phyloP scores from a whole-genome alignment of 345 rosid genomes.

The Schrenkiella parvula region DNA sequence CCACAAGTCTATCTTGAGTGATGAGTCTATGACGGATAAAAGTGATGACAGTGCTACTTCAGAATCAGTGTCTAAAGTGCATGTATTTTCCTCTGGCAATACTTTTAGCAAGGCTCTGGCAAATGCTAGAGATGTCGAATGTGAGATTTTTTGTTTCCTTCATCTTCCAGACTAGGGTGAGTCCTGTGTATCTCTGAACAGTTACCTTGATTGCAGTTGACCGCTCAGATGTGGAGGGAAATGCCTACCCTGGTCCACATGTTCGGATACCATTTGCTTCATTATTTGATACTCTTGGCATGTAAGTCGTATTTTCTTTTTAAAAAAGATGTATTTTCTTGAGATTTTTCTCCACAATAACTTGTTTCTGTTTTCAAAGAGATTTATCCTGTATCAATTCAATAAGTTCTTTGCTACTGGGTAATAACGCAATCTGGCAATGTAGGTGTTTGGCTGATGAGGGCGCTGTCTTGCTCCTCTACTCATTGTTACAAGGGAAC shows the following conservation, averaged over 20 bases:
- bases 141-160: conserved; percentile 43
- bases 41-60: conserved; percentile 59
- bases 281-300: conserved; percentile 88
- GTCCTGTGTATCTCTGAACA: neutral
- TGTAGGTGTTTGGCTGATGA: conserved; percentile 93
- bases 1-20: conserved; percentile 55
- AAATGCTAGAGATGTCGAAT: conserved; percentile 84
- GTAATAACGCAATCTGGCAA: conserved; percentile 14
- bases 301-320: conserved; percentile 47
- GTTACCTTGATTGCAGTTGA: conserved; percentile 55
- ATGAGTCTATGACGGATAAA: conserved; percentile 54
- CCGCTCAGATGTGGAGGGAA: conserved; percentile 80
- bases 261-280: conserved; percentile 89
- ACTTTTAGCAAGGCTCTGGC: conserved; percentile 82
- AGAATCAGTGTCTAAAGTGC: conserved; percentile 54
- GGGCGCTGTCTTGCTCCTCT: conserved; percentile 81
- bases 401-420: conserved; percentile 1
- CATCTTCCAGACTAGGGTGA: neutral
- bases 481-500: conserved; percentile 88
- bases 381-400: neutral
- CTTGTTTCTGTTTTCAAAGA: neutral
- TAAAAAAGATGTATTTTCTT: conserved; percentile 28
- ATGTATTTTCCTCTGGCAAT: conserved; percentile 53
- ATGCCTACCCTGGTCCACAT: conserved; percentile 47
- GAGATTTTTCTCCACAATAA: neutral